phyloP scores from a whole-genome alignment of 2,329 filamentous ascomycete species.

The Rutstroemia sydowiana region DNA sequence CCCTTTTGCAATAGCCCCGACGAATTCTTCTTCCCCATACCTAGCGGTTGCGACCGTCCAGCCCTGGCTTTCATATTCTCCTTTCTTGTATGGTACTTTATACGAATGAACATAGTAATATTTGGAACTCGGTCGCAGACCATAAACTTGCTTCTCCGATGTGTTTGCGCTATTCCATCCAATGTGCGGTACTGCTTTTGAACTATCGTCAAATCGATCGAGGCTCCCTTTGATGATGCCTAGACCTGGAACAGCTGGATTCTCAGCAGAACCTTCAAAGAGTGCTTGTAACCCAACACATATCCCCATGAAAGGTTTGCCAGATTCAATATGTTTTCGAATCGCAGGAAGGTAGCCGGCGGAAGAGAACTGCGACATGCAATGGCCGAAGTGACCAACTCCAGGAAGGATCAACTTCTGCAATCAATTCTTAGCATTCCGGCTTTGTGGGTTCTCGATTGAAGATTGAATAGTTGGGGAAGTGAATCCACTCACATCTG shows the following conservation, averaged over 20 bases:
- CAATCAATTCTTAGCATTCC: not conserved
- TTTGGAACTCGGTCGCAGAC: slow-evolving; percentile 72
- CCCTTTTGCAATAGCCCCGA: slow-evolving; percentile 78
- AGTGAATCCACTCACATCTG: slow-evolving; percentile 55
- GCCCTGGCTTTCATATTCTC: slow-evolving; percentile 69
- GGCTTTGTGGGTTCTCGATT: not conserved
- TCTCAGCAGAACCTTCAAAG: slow-evolving; percentile 79
- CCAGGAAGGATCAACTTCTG: slow-evolving; percentile 92
- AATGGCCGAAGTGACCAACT: slow-evolving; percentile 97
- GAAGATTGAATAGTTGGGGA: too few relatives aligned
- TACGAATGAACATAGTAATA: slow-evolving; percentile 99
- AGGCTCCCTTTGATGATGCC: slow-evolving; percentile 66
- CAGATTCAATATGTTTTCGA: slow-evolving; percentile 70
- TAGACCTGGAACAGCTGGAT: slow-evolving; percentile 63
- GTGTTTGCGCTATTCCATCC: slow-evolving; percentile 92
- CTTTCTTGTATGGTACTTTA: slow-evolving; percentile 67
- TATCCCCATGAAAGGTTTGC: slow-evolving; percentile 98
- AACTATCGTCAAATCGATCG: slow-evolving; percentile 64
- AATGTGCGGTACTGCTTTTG: slow-evolving; percentile 96
- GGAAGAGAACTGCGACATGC: slow-evolving; percentile 72
- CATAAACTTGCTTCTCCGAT: slow-evolving; percentile 59
- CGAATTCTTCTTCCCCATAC: slow-evolving; percentile 84
- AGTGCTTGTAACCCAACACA: slow-evolving; percentile 91
- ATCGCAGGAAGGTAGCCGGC: slow-evolving; percentile 83
- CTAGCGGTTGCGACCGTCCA: slow-evolving; percentile 89